phyloP scores from a whole-genome alignment of 768 basidiomycete species.

The Coprinopsis strossmayeri region DNA sequence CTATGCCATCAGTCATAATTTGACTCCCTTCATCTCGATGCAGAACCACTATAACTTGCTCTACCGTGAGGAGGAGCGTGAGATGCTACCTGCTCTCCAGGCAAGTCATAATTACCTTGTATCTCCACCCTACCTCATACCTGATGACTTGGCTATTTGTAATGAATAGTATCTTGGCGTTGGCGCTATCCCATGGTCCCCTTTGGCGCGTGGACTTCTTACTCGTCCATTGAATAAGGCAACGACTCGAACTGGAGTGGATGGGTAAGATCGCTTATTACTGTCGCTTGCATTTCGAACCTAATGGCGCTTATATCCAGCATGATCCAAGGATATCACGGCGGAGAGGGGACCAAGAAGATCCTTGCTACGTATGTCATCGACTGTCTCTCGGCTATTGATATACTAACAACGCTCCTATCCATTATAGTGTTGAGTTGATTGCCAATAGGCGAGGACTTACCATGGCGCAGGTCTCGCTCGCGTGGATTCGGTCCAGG shows the following conservation, averaged over 20 bases:
- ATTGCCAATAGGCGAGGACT: slow-evolving; percentile 44
- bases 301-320: slow-evolving; percentile 7
- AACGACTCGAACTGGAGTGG: slow-evolving; percentile 32
- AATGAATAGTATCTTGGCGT: slow-evolving; percentile 40
- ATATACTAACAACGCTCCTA: neutral
- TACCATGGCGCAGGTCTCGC: slow-evolving; percentile 51
- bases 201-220: slow-evolving; percentile 45
- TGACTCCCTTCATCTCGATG: slow-evolving; percentile 63
- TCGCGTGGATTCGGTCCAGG: slow-evolving; percentile 46
- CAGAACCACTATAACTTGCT: slow-evolving; percentile 59
- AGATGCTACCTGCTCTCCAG: slow-evolving; percentile 57
- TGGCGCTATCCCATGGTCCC: slow-evolving; percentile 55
- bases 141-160: slow-evolving; percentile 1
- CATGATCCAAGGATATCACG: slow-evolving; percentile 18
- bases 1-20: slow-evolving; percentile 31
- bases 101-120: no score
- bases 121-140: neutral
- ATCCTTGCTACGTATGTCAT: slow-evolving; percentile 32
- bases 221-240: slow-evolving; percentile 32
- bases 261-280: slow-evolving; percentile 15
- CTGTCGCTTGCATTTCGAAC: neutral
- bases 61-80: slow-evolving; percentile 62
- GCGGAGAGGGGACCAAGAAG: slow-evolving; percentile 22
- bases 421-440: slow-evolving; percentile 37
- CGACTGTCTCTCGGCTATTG: neutral